These are phyloP conservation scores for Magnaporthales sp. DNA, from an alignment of 2,329 filamentous ascomycete genomes.

Conservation along the genomic window DNA sequence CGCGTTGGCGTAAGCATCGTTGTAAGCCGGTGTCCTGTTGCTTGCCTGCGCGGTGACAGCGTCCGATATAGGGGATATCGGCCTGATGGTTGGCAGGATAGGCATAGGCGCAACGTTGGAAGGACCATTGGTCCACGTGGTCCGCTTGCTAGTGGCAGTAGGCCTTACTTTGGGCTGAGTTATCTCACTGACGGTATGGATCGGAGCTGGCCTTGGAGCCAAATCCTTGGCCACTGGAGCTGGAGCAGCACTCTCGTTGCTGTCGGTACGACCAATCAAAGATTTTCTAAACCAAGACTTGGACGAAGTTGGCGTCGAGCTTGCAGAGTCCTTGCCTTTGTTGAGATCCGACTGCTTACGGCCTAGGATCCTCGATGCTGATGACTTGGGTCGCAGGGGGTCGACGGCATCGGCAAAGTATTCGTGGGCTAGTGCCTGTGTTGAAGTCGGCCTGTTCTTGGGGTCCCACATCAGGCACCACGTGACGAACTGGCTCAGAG, in stretches of 20 bases:
- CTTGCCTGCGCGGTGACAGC: slow-evolving; percentile 84
- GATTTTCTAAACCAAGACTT: slow-evolving; percentile 99
- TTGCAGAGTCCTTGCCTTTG: slow-evolving; percentile 55
- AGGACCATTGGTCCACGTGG: slow-evolving; percentile 84
- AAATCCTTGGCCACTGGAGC: slow-evolving; percentile 38
- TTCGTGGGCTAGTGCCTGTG: slow-evolving; percentile 89
- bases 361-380: slow-evolving; percentile 72
- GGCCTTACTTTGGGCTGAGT: slow-evolving; percentile 33
- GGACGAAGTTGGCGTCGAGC: slow-evolving; percentile 51
- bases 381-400: slow-evolving; percentile 85
- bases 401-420: slow-evolving; percentile 92
- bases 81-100: slow-evolving; percentile 87
- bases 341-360: slow-evolving; percentile 84
- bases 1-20: slow-evolving; percentile 35
- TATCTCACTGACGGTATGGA: slow-evolving; percentile 35
- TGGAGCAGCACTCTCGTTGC: slow-evolving; percentile 44
- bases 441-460: slow-evolving; percentile 80
- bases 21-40: slow-evolving; percentile 47
- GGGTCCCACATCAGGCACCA: slow-evolving; percentile 99
- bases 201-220: slow-evolving; percentile 34
- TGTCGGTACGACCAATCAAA: slow-evolving; percentile 70
- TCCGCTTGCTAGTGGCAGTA: slow-evolving; percentile 62
- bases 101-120: slow-evolving; percentile 83
- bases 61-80: slow-evolving; percentile 94
- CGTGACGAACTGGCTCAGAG: slow-evolving; percentile 86